Conservation (phyloP, 306 rosid genomes). For the Prunus kanzakura region DNA sequence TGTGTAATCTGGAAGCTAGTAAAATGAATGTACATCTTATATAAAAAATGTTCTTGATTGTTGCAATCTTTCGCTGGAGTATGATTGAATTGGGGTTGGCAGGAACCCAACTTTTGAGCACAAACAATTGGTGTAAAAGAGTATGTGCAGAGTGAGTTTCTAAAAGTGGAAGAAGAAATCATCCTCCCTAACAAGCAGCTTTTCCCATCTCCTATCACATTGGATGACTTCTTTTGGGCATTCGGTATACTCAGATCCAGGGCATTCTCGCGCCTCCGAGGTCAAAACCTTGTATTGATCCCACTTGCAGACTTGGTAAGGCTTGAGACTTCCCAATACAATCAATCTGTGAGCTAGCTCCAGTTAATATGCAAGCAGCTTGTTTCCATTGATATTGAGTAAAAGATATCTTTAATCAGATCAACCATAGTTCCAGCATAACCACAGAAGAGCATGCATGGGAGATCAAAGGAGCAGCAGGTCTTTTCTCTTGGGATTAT, state of each 20-base stretch:
- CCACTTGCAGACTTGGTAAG: constrained; percentile 90
- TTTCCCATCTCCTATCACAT: constrained; percentile 72
- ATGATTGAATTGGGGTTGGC: constrained; percentile 27
- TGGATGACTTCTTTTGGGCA: constrained; percentile 96
- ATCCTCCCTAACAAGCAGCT: constrained; percentile 68
- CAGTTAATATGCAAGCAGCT: neutral
- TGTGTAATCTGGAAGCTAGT: neutral
- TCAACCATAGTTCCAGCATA: constrained; percentile 73
- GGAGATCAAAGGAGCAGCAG: constrained; percentile 85
- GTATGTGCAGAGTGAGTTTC: constrained; percentile 70
- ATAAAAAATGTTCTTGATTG: neutral
- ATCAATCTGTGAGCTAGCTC: neutral
- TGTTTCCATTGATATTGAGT: neutral
- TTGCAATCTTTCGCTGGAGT: constrained; percentile 10
- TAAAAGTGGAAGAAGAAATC: constrained; percentile 69
- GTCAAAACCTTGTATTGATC: constrained; percentile 76
- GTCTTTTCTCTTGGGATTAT: constrained; percentile 91
- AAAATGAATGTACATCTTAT: neutral
- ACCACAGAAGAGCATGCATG: constrained; percentile 79
- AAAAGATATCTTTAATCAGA: constrained; percentile 43
- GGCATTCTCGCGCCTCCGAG: constrained; percentile 85
- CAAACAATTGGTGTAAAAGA: constrained; percentile 78
- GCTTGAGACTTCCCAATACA: constrained; percentile 18
- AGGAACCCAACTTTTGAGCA: constrained; percentile 94
- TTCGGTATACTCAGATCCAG: constrained; percentile 95